Evolutionary conservation across 257 asterid genomes (phyloP).

Genomic region (Petrea volubilis): DNA sequence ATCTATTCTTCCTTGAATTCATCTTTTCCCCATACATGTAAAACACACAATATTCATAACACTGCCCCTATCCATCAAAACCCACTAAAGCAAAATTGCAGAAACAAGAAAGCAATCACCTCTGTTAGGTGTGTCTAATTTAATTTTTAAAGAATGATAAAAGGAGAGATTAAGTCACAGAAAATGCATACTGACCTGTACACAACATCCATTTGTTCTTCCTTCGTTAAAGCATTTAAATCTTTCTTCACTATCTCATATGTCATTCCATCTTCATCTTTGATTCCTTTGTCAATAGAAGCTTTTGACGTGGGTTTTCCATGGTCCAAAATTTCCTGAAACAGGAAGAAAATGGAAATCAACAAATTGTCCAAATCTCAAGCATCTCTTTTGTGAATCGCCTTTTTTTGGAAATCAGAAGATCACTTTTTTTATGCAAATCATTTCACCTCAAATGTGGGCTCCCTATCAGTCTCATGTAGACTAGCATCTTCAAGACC

Average conservation of each 20-base stretch:
- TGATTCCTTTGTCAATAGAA: slow-evolving; percentile 42
- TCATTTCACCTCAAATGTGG: slow-evolving; percentile 67
- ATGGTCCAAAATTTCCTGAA: slow-evolving; percentile 64
- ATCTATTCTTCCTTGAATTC: slow-evolving; percentile 5
- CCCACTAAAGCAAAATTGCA: neutral
- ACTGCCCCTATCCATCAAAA: slow-evolving; percentile 11
- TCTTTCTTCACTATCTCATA: slow-evolving; percentile 75
- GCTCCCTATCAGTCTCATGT: slow-evolving; percentile 59
- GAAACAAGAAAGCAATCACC: neutral
- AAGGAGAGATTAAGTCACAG: slow-evolving; percentile 5
- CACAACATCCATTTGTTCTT: slow-evolving; percentile 91
- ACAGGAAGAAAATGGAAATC: slow-evolving; percentile 20
- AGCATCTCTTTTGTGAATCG: neutral
- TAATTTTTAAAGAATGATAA: slow-evolving; percentile 6
- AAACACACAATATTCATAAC: neutral
- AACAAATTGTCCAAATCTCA: slow-evolving; percentile 13
- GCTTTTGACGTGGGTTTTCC: slow-evolving; percentile 44
- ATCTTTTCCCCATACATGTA: neutral
- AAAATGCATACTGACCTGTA: slow-evolving; percentile 54
- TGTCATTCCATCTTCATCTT: slow-evolving; percentile 45
- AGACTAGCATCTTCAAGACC: slow-evolving; percentile 65
- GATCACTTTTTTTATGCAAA: slow-evolving; percentile 4
- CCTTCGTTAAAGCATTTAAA: slow-evolving; percentile 67
- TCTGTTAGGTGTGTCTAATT: neutral
- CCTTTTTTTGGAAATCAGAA: slow-evolving; percentile 3